A percentile compares a stretch with the other conserved stretches of the same genome.
Evolutionary conservation across 2,329 filamentous ascomycete species (phyloP).

Genomic region (Ceratocystis variospora): DNA sequence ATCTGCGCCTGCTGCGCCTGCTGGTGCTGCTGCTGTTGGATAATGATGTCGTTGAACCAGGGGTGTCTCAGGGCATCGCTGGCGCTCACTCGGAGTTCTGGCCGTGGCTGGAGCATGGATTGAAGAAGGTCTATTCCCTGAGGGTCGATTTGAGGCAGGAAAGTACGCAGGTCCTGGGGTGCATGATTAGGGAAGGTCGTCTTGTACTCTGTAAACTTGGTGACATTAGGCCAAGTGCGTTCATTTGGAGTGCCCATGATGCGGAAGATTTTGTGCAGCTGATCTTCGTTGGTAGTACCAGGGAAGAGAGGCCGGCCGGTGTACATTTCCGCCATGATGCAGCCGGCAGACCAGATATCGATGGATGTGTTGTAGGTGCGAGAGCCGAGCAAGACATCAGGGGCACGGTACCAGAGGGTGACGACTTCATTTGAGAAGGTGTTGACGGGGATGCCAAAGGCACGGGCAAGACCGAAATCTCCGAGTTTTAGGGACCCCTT

Average conservation of each 20-base stretch:
- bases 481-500: conserved; percentile 84
- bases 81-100: conserved; percentile 81
- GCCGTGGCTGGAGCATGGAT: conserved; percentile 82
- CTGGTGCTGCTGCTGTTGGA: conserved; percentile 37
- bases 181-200: conserved; percentile 86
- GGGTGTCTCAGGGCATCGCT: conserved; percentile 75
- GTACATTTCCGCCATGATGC: conserved; percentile 99
- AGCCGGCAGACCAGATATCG: conserved; percentile 97
- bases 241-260: conserved; percentile 97
- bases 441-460: conserved; percentile 94
- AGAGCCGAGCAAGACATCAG: conserved; percentile 85
- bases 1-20: conserved; percentile 20
- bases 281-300: conserved; percentile 95
- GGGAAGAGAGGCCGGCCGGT: conserved; percentile 91
- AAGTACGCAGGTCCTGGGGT: conserved; percentile 75
- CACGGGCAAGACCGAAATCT: conserved; percentile 85
- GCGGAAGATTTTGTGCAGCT: conserved; percentile 91
- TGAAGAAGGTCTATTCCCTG: conserved; percentile 76
- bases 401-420: conserved; percentile 93
- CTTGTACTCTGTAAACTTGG: conserved; percentile 95
- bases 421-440: conserved; percentile 98
- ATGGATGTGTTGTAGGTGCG: conserved; percentile 99
- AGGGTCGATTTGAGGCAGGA: conserved; percentile 80
- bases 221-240: conserved; percentile 88
- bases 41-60: conserved; percentile 71